These are phyloP conservation scores for Curvularia hawaiiensis DNA, from an alignment of 2,329 filamentous ascomycete species.

Conservation along the genomic window DNA sequence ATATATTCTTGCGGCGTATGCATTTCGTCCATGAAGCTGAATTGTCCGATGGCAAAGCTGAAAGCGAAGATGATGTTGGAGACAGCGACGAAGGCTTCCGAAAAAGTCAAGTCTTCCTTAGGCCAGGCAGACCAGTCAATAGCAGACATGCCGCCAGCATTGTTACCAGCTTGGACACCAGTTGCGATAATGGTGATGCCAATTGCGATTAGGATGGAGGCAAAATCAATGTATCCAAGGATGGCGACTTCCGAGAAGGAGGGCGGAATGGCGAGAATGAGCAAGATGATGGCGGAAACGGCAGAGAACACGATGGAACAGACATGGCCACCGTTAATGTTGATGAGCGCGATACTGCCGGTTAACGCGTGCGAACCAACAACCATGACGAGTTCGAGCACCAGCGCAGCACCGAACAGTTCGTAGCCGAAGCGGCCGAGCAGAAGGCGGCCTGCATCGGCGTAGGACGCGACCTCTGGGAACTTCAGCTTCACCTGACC, in stretches of 20 bases:
- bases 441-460: slow-evolving; percentile 18
- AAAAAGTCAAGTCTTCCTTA: slow-evolving; percentile 16
- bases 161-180: slow-evolving; percentile 15
- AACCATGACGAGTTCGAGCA: slow-evolving; percentile 22
- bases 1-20: slow-evolving; percentile 19
- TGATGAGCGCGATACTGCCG: slow-evolving; percentile 21
- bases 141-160: slow-evolving; percentile 14
- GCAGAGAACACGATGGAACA: slow-evolving; percentile 21
- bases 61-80: slow-evolving; percentile 23
- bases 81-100: slow-evolving; percentile 20
- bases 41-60: slow-evolving; percentile 21
- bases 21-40: slow-evolving; percentile 23
- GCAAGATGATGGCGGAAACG: slow-evolving; percentile 18
- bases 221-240: slow-evolving; percentile 21
- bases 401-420: slow-evolving; percentile 19
- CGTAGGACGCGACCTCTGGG: slow-evolving; percentile 18
- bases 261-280: slow-evolving; percentile 21
- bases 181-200: slow-evolving; percentile 23
- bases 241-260: slow-evolving; percentile 21
- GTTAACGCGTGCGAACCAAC: slow-evolving; percentile 22
- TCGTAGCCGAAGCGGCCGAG: slow-evolving; percentile 19
- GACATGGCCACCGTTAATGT: slow-evolving; percentile 21
- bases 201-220: slow-evolving; percentile 20
- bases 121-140: slow-evolving; percentile 23
- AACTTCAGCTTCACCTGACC: slow-evolving; percentile 21